Conservation (phyloP, 2,329 filamentous ascomycete genomes). For the Talaromyces rugulosus region DNA sequence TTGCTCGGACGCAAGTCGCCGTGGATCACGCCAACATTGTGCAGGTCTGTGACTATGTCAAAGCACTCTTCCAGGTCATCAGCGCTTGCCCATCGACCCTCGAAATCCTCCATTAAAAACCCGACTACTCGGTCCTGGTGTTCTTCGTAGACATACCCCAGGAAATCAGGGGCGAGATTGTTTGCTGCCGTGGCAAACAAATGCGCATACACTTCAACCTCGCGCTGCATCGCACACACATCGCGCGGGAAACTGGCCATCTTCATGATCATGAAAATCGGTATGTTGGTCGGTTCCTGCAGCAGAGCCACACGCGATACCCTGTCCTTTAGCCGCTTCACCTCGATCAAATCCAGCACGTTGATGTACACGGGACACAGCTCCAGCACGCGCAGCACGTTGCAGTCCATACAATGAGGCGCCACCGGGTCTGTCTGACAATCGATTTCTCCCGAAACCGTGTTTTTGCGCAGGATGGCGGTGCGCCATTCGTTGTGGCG, state of each 20-base stretch:
- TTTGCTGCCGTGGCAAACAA: neutral
- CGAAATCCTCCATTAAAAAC: conserved; percentile 31
- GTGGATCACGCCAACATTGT: conserved; percentile 23
- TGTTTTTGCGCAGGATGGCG: neutral
- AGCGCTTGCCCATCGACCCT: conserved; percentile 24
- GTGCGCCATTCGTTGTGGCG: neutral
- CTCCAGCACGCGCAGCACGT: neutral
- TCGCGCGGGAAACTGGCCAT: conserved; percentile 1
- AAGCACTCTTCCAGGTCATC: conserved; percentile 15
- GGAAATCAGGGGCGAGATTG: neutral
- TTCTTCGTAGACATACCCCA: conserved; percentile 3
- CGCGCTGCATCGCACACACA: neutral
- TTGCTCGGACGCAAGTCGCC: conserved; percentile 38
- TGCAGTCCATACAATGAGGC: neutral
- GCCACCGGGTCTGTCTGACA: neutral
- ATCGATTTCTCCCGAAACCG: neutral
- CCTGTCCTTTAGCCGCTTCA: neutral
- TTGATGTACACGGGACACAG: neutral
- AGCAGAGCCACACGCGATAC: neutral
- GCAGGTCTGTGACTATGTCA: conserved; percentile 17
- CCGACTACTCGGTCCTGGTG: conserved; percentile 26
- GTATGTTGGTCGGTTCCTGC: neutral
- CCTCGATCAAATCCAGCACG: neutral
- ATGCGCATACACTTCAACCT: neutral
- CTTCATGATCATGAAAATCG: neutral